Base-by-base conservation (phyloP, 176 grass and related monocot species). In the Aegilops tauschii region DNA sequence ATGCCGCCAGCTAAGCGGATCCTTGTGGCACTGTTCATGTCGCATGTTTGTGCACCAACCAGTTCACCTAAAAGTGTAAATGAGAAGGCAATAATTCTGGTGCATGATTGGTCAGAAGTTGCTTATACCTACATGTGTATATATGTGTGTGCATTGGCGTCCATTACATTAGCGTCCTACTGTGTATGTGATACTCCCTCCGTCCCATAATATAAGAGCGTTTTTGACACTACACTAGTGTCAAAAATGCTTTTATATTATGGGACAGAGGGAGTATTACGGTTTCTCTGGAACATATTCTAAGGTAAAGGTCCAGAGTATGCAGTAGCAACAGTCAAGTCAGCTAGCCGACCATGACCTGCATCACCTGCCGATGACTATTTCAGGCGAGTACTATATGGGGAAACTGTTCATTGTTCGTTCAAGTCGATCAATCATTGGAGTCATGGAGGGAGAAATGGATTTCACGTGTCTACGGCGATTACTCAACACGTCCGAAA, bases 261-360 rank as follows among this genome's bases (percentile, higher is more conserved):
- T 25, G 23, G 23, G 23, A 25, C 23, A 25, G 23, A 25, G 23
- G 0, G 23, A 25, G 23, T 34, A 34, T 14, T 27, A 76, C 12
- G 14, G 73, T 76, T 52, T 76, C 16, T 25, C 45, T 76, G 14
- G 27, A 75, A 75, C 40, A 50, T 44, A 52, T 76, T 27, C 74
- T 80, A 58, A 74, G 74, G 66, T 74, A 67, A 61, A 74, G 28
- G 9, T 71, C 29, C 35, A 67, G 14, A 84, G 75, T 84, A 81
- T 83, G 44, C 84, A 32, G 56, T 69, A 32, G 47, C 74, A 59
- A 9, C 16, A 68, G 64, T 31, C 64, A 67, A 8, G 31, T 23
- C 40, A 49, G 81, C 59, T 50, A 73, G 47, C 72, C 65, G 88
- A 79, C 80, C 80, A 73, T 56, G 61, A 80, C 75, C 89, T 90